phyloP scores from a whole-genome alignment of 768 basidiomycete genomes.

The Grammothele lineata region DNA sequence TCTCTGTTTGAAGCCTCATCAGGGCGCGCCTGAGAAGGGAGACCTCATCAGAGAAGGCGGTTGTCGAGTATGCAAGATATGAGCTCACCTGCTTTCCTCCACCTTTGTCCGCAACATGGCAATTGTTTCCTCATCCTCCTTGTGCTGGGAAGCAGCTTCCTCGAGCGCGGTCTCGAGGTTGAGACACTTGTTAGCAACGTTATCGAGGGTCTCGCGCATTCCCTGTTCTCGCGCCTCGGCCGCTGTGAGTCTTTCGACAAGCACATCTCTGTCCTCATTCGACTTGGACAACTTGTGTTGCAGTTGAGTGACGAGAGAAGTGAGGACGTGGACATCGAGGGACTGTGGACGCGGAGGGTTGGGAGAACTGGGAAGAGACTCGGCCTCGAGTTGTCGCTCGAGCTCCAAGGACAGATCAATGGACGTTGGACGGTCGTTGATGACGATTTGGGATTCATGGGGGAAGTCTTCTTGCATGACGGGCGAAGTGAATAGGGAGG shows the following conservation, averaged over 20 bases:
- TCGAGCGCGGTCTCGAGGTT: slow-evolving; percentile 54
- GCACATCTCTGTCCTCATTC: slow-evolving; percentile 68
- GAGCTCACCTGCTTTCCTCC: slow-evolving; percentile 74
- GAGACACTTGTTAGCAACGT: slow-evolving; percentile 64
- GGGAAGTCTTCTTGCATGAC: slow-evolving; percentile 19
- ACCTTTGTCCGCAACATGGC: slow-evolving; percentile 74
- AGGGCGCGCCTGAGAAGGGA: slow-evolving; percentile 74
- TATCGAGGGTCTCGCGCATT: slow-evolving; percentile 57
- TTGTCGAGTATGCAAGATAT: background rate
- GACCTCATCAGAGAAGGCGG: too few relatives aligned
- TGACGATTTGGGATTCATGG: slow-evolving; percentile 11
- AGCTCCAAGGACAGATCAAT: slow-evolving; percentile 80
- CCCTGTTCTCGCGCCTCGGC: slow-evolving; percentile 53
- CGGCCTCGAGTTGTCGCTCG: slow-evolving; percentile 68
- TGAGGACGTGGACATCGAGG: slow-evolving; percentile 71
- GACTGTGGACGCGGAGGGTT: slow-evolving; percentile 39
- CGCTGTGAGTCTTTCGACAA: slow-evolving; percentile 47
- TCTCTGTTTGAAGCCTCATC: slow-evolving; percentile 83
- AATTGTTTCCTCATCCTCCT: slow-evolving; percentile 78
- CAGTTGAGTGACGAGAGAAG: slow-evolving; percentile 71
- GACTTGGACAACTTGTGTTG: slow-evolving; percentile 59
- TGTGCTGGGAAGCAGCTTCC: slow-evolving; percentile 33
- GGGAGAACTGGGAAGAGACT: slow-evolving; percentile 51
- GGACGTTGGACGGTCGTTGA: slow-evolving; percentile 38
- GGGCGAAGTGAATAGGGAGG: slow-evolving; percentile 1